These are phyloP conservation scores for Mycena belliarum DNA, from an alignment of 768 basidiomycete species.

Conservation along the genomic window DNA sequence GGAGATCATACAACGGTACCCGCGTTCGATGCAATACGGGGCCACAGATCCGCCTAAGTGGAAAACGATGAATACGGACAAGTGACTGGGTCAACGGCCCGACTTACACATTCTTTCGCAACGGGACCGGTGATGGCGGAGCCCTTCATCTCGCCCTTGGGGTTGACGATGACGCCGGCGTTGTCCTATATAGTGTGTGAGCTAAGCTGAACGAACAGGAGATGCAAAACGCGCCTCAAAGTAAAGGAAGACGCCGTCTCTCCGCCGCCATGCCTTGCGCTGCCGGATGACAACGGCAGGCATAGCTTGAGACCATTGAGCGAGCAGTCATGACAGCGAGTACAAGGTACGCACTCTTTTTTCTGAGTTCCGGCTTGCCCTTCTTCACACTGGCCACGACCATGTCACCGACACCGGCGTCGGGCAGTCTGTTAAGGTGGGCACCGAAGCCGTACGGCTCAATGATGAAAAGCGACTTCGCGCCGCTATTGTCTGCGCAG, in stretches of 20 bases:
- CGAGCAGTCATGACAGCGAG: neutral
- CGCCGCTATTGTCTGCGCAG: constrained; percentile 99
- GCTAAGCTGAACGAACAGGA: neutral
- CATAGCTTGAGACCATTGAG: constrained; percentile 66
- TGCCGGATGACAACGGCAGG: constrained; percentile 96
- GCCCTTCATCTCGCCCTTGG: constrained; percentile 99
- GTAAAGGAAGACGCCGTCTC: constrained; percentile 98
- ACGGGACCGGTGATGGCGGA: constrained; percentile 95
- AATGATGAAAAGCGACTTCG: constrained; percentile 93
- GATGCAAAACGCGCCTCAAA: constrained; percentile 65
- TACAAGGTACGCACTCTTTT: constrained; percentile 80
- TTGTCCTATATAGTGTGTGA: constrained; percentile 88
- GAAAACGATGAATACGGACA: neutral
- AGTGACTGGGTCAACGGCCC: neutral
- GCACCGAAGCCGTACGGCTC: constrained; percentile 96
- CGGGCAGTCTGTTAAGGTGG: constrained; percentile 95
- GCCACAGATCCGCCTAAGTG: constrained; percentile 98
- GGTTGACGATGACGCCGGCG: constrained; percentile 96
- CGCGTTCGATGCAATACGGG: constrained; percentile 98
- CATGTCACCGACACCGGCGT: constrained; percentile 95
- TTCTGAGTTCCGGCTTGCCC: constrained; percentile 99
- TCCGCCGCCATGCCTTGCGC: constrained; percentile 97
- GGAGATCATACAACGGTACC: constrained; percentile 88
- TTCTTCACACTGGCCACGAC: constrained; percentile 98
- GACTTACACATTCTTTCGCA: constrained; percentile 97